Conservation (phyloP, 2,329 filamentous ascomycete genomes). For the Ramichloridium luteum region DNA sequence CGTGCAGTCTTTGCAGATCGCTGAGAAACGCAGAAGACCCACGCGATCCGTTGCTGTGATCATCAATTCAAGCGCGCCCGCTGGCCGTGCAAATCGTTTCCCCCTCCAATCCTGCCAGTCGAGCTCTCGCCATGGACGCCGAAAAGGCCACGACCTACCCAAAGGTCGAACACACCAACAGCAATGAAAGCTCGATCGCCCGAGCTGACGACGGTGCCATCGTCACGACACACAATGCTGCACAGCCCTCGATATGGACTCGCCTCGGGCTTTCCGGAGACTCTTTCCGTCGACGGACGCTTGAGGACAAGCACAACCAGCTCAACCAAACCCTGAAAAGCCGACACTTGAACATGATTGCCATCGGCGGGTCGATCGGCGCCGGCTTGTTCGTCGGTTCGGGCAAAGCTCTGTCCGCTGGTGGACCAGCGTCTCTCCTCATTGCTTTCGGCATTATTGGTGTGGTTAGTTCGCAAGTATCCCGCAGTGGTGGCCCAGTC, state of each 20-base stretch:
- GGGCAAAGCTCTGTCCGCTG: constrained; percentile 35
- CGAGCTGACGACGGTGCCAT: constrained; percentile 12
- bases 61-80: too few relatives aligned
- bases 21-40: too few relatives aligned
- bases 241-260: constrained; percentile 14
- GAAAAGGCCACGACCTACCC: constrained; percentile 10
- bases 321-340: constrained; percentile 23
- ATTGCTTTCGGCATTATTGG: constrained; percentile 23
- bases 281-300: constrained; percentile 20
- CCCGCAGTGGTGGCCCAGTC: too few relatives aligned
- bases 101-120: too few relatives aligned
- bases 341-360: constrained; percentile 24
- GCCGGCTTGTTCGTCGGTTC: constrained; percentile 45
- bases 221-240: constrained; percentile 6
- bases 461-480: constrained; percentile 14
- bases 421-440: constrained; percentile 35
- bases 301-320: constrained; percentile 22
- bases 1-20: too few relatives aligned
- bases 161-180: constrained; percentile 6
- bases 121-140: constrained; percentile 8
- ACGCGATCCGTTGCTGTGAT: too few relatives aligned
- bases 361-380: constrained; percentile 32
- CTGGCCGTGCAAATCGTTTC: too few relatives aligned
- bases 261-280: constrained; percentile 21
- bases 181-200: constrained; percentile 7